phyloP scores from a whole-genome alignment of 352 stramenopile species.

The Elongisporangium senticosum region DNA sequence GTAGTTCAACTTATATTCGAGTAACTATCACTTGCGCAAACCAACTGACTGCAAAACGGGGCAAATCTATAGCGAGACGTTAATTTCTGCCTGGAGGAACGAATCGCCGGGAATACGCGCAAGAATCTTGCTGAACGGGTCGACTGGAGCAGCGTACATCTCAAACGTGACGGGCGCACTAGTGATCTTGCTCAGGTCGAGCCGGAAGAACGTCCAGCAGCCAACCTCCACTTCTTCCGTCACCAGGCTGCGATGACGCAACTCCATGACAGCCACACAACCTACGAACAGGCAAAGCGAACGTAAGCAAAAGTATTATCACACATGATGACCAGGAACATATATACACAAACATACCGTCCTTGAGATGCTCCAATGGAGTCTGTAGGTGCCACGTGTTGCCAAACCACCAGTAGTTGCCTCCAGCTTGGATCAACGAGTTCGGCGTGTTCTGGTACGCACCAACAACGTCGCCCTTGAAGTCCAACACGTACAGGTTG shows the following conservation, averaged over 20 bases:
- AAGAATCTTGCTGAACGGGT: slow-evolving; percentile 84
- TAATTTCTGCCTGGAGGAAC: slow-evolving; percentile 87
- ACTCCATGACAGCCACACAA: slow-evolving; percentile 83
- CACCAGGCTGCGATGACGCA: slow-evolving; percentile 76
- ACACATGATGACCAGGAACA: background rate
- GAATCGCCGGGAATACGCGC: slow-evolving; percentile 80
- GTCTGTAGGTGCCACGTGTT: slow-evolving; percentile 87
- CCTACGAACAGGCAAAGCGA: slow-evolving; percentile 26
- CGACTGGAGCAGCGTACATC: slow-evolving; percentile 83
- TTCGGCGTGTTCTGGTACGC: slow-evolving; percentile 73
- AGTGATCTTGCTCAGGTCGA: slow-evolving; percentile 87
- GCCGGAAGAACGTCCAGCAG: slow-evolving; percentile 87
- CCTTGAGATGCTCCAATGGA: slow-evolving; percentile 79
- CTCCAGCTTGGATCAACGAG: slow-evolving; percentile 79
- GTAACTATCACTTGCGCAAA: background rate
- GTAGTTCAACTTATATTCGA: background rate
- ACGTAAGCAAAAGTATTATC: no score
- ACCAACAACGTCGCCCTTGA: slow-evolving; percentile 63
- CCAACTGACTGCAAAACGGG: background rate
- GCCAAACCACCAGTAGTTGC: slow-evolving; percentile 88
- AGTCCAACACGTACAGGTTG: slow-evolving; percentile 82
- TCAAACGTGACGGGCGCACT: slow-evolving; percentile 81
- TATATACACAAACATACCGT: slow-evolving; percentile 42
- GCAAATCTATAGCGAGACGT: slow-evolving; percentile 64
- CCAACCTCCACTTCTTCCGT: slow-evolving; percentile 84